Percentiles rank a stretch among this genome's conserved stretches.
Evolutionary conservation across 225 moss, liverwort and hornwort species (phyloP).

Genomic region (Bryum argenteum): DNA sequence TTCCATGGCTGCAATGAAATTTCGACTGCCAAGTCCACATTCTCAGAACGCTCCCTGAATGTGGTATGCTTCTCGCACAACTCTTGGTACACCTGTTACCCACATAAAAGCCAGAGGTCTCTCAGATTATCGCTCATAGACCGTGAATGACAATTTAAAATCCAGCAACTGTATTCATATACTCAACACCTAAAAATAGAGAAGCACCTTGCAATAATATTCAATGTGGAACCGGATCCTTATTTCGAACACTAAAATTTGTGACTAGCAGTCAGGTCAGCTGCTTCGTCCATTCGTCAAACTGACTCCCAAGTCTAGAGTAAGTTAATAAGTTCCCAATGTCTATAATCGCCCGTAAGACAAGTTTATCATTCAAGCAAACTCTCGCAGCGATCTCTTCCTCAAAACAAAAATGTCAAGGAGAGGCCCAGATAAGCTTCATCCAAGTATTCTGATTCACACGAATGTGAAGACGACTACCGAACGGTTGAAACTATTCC

Average conservation of each 20-base stretch:
- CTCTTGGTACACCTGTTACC: conserved; percentile 76
- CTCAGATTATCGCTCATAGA: neutral
- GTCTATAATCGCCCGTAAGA: no score
- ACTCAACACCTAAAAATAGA: neutral
- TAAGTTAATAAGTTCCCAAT: no score
- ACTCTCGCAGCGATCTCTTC: no score
- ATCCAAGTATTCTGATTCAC: no score
- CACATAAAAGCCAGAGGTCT: neutral
- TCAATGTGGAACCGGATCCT: neutral
- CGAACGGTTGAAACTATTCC: no score
- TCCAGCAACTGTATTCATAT: neutral
- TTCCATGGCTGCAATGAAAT: conserved; percentile 91
- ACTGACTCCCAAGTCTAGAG: no score
- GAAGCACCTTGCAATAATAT: neutral
- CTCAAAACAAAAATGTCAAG: no score
- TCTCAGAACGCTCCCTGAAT: conserved; percentile 94
- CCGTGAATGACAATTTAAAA: no score
- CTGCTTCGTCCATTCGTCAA: neutral
- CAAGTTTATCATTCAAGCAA: no score
- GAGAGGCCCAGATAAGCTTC: no score
- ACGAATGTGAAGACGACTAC: no score
- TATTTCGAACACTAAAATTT: neutral
- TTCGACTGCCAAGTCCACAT: conserved; percentile 94
- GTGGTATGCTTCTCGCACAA: conserved; percentile 90
- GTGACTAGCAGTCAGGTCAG: neutral